Conservation (phyloP, 495 filamentous ascomycete genomes). For the Aspergillus sparsus region DNA sequence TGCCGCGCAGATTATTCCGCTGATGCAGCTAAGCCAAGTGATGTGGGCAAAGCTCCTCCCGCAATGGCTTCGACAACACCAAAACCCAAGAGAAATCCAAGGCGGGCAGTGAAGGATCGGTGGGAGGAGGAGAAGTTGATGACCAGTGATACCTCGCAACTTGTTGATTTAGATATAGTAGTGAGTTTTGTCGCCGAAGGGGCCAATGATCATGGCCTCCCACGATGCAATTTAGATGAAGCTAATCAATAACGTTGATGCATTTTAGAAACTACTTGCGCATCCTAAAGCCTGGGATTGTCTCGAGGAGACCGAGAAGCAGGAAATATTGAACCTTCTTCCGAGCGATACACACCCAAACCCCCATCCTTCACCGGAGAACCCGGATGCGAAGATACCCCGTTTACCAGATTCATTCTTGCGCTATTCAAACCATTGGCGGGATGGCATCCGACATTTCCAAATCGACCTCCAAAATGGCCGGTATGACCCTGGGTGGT, state of each 20-base stretch:
- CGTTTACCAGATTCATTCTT: slow-evolving; percentile 48
- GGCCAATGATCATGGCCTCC: too few species aligned
- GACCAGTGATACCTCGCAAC: slow-evolving; percentile 55
- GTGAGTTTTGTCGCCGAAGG: slow-evolving; percentile 38
- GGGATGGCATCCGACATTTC: slow-evolving; percentile 51
- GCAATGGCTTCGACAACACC: slow-evolving; percentile 27
- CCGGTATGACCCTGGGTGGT: slow-evolving; percentile 66
- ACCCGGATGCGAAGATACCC: slow-evolving; percentile 36
- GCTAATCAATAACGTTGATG: slow-evolving; percentile 2
- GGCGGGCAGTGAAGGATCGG: slow-evolving; percentile 35
- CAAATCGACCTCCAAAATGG: slow-evolving; percentile 63
- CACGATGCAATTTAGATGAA: slow-evolving; percentile 15
- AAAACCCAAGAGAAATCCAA: slow-evolving; percentile 38
- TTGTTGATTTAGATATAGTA: slow-evolving; percentile 57
- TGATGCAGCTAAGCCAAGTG: slow-evolving; percentile 22
- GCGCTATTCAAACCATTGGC: slow-evolving; percentile 54
- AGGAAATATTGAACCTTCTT: slow-evolving; percentile 56
- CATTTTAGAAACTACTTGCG: slow-evolving; percentile 54
- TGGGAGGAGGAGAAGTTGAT: slow-evolving; percentile 55
- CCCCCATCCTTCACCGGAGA: slow-evolving; percentile 34
- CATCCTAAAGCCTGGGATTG: slow-evolving; percentile 58
- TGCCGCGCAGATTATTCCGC: slow-evolving; percentile 6
- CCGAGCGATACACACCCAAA: slow-evolving; percentile 50
- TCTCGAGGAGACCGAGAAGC: slow-evolving; percentile 56
- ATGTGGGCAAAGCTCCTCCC: slow-evolving; percentile 25